These are phyloP conservation scores for Hepatocystis sp. DNA, from an alignment of 169 alveolate species.

Conservation along the genomic window DNA sequence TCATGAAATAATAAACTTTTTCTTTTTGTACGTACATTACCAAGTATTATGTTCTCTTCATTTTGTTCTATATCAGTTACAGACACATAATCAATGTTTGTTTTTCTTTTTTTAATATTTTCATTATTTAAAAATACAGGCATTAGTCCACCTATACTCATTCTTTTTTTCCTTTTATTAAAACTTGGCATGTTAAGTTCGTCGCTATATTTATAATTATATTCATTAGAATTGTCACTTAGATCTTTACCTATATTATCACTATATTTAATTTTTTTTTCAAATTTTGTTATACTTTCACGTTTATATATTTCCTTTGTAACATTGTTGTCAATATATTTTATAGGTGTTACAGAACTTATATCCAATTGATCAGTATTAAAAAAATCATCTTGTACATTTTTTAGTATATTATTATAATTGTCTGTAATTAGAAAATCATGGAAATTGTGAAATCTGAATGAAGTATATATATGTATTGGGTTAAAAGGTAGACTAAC, in stretches of 20 bases:
- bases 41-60: neutral
- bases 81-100: conserved; percentile 17
- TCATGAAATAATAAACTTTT: neutral
- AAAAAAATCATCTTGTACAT: conserved; percentile 26
- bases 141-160: conserved; percentile 68
- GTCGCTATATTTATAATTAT: neutral
- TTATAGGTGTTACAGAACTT: conserved; percentile 4
- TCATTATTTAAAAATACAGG: conserved; percentile 66
- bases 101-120: conserved; percentile 43
- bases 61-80: neutral
- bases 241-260: neutral
- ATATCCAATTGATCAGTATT: conserved; percentile 21
- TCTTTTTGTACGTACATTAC: neutral
- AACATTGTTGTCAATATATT: neutral
- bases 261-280: too few species aligned
- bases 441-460: conserved; percentile 48
- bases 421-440: conserved; percentile 40
- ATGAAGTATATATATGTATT: conserved; percentile 37
- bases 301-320: neutral
- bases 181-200: conserved; percentile 6
- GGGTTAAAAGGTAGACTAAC: conserved; percentile 71
- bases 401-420: neutral
- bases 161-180: conserved; percentile 59
- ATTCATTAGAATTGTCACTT: neutral
- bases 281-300: too few species aligned